A percentile compares a stretch with the other conserved stretches of the same genome.
These are phyloP conservation scores for Coemansia sp. DNA, from an alignment of 192 early-diverging fungal genomes.

Conservation along the genomic window DNA sequence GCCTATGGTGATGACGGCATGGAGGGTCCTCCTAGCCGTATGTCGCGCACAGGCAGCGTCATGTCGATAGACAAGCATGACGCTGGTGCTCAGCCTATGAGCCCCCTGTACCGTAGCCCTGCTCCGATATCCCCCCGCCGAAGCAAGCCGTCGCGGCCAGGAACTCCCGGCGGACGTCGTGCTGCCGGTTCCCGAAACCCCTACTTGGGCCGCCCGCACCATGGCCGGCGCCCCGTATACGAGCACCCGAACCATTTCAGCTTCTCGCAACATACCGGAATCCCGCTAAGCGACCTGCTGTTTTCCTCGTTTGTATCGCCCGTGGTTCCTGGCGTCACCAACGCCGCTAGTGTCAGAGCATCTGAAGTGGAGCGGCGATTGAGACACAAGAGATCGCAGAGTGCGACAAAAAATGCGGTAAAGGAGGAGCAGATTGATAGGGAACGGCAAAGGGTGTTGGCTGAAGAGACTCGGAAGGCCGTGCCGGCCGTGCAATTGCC, in stretches of 20 bases:
- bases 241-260: constrained; percentile 66
- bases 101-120: constrained; percentile 28
- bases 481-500: constrained; percentile 5
- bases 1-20: constrained; percentile 40
- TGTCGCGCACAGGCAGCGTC: constrained; percentile 24
- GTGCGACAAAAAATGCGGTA: background rate
- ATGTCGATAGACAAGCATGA: constrained; percentile 14
- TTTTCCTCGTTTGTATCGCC: constrained; percentile 60
- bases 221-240: constrained; percentile 20
- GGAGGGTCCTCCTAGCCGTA: background rate
- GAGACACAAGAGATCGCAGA: constrained; percentile 24
- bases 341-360: constrained; percentile 32
- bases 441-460: background rate
- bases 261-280: constrained; percentile 77
- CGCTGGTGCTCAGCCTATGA: constrained; percentile 47
- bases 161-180: constrained; percentile 14
- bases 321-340: constrained; percentile 45
- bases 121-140: constrained; percentile 25
- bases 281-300: constrained; percentile 70
- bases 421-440: background rate
- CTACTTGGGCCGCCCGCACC: constrained; percentile 22
- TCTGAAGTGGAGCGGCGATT: constrained; percentile 39
- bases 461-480: background rate
- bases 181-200: constrained; percentile 11
- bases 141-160: constrained; percentile 15